Conservation (phyloP, 768 basidiomycete genomes). For the Lactifluus rugatus region DNA sequence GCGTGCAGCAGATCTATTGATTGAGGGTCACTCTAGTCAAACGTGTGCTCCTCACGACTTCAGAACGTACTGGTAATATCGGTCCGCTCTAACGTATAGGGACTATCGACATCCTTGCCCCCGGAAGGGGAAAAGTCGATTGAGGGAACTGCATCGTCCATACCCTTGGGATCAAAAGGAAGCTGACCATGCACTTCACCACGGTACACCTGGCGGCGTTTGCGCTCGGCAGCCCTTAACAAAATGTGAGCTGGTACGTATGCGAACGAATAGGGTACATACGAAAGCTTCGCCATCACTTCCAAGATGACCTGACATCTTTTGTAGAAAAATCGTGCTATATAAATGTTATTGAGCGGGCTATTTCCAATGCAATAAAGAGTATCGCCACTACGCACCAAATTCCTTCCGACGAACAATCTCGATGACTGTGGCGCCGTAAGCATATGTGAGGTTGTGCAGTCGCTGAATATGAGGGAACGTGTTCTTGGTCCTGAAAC, state of each 20-base stretch:
- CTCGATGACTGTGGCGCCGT: conserved; percentile 85
- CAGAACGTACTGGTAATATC: conserved; percentile 62
- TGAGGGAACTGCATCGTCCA: conserved; percentile 71
- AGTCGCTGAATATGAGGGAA: conserved; percentile 88
- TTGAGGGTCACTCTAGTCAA: not conserved
- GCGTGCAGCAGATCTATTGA: conserved; percentile 47
- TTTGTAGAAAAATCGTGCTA: conserved; percentile 73
- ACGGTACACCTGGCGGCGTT: conserved; percentile 76
- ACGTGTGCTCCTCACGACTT: not conserved
- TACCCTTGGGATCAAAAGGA: conserved; percentile 73
- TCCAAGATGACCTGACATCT: conserved; percentile 74
- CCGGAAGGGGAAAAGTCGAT: conserved; percentile 74
- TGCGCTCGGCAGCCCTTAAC: conserved; percentile 60
- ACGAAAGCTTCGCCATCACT: conserved; percentile 84
- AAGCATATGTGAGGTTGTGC: conserved; percentile 85
- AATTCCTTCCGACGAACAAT: conserved; percentile 88
- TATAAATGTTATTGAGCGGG: not conserved
- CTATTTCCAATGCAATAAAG: not conserved
- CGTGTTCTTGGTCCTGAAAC: conserved; percentile 64
- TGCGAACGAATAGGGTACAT: conserved; percentile 25
- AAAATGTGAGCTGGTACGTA: conserved; percentile 5
- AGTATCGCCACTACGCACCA: conserved; percentile 35
- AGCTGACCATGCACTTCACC: conserved; percentile 77
- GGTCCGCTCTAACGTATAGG: conserved; percentile 53
- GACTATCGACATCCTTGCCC: conserved; percentile 37